Evolutionary conservation across 345 rosid genomes (phyloP), one percentile per base, ranked within the genome.

Genomic region (Eucalyptus curtisii): DNA sequence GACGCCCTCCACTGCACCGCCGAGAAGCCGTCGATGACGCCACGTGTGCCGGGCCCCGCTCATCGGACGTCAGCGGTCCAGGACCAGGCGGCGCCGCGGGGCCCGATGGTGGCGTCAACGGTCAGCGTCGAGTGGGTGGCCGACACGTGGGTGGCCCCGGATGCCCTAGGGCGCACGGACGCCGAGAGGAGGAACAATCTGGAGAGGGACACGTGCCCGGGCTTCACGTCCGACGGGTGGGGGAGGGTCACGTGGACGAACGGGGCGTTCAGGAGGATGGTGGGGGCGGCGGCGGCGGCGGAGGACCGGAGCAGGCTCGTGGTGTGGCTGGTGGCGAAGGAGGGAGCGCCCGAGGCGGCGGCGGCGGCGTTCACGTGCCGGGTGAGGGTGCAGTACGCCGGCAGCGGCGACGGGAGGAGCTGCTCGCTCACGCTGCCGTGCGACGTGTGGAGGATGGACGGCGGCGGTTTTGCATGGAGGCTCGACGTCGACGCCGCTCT

Each of bases 381-480:
- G 87, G 94, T 93, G 85, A 88, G 94, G 90, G 49, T 94, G 47
- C 88, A 90, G 44, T 91, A 93, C 86, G 91, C 90, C 90, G 88
- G 95, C 87, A 6, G 87, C 27, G 55, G 40, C 55, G 59, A 61
- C 59, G 10, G 57, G 40, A 24, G 33, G 25, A 37, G 47, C 85
- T 49, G 33, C 40, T 57, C 45, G 71, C 52, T 47, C 71, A 89
- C 91, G 90, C 92, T 94, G 88, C 94, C 95, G 80, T 95, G 95
- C 66, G 96, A 95, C 71, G 97, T 89, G 86, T 93, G 94, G 96
- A 93, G 89, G 90, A 92, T 95, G 96, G 93, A 91, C 64, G 86
- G 49, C 30, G 95, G 93, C 82, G 95, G 95, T 37, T 89, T 91
- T 92, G 97, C 95, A 61, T 95, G 97, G 96, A 92, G 94, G 93